phyloP scores from a whole-genome alignment of 2,329 filamentous ascomycete species.

The Aspergillus sp. region DNA sequence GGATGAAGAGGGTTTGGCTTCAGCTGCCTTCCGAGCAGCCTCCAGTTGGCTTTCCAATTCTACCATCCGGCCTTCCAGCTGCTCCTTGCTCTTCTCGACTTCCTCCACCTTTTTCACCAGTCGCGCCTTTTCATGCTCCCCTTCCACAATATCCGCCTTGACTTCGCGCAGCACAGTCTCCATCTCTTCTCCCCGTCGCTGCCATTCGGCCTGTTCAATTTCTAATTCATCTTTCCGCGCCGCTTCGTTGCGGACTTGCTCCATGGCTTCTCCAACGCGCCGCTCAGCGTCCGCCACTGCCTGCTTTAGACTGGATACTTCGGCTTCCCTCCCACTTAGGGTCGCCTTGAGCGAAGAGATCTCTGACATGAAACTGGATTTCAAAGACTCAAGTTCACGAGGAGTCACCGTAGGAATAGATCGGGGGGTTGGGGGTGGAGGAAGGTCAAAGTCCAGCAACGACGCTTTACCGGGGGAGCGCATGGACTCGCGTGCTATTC shows the following conservation, averaged over 20 bases:
- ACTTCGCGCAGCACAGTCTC: slow-evolving; percentile 72
- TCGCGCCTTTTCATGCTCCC: slow-evolving; percentile 74
- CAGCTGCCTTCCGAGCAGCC: slow-evolving; percentile 30
- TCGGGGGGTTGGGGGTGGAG: slow-evolving; percentile 85
- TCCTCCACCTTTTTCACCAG: slow-evolving; percentile 70
- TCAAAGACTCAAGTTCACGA: slow-evolving; percentile 84
- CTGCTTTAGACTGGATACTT: slow-evolving; percentile 78
- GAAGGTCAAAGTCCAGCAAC: slow-evolving; percentile 84
- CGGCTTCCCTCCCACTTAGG: slow-evolving; percentile 85
- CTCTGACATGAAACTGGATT: slow-evolving; percentile 83
- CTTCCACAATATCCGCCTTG: slow-evolving; percentile 70
- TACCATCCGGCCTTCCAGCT: slow-evolving; percentile 39
- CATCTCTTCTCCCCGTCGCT: slow-evolving; percentile 77
- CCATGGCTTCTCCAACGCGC: slow-evolving; percentile 77
- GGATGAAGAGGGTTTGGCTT: neutral
- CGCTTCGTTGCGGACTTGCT: slow-evolving; percentile 73
- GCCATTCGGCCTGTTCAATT: slow-evolving; percentile 74
- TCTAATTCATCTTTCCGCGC: slow-evolving; percentile 63
- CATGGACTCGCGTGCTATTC: slow-evolving; percentile 29
- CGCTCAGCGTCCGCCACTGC: slow-evolving; percentile 87
- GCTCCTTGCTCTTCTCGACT: slow-evolving; percentile 54
- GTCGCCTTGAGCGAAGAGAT: slow-evolving; percentile 92
- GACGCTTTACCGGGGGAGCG: slow-evolving; percentile 52
- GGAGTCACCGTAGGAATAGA: slow-evolving; percentile 87
- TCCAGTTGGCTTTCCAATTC: slow-evolving; percentile 42